Evolutionary conservation across 345 rosid genomes (phyloP).

Genomic region (Gossypioides kirkii): DNA sequence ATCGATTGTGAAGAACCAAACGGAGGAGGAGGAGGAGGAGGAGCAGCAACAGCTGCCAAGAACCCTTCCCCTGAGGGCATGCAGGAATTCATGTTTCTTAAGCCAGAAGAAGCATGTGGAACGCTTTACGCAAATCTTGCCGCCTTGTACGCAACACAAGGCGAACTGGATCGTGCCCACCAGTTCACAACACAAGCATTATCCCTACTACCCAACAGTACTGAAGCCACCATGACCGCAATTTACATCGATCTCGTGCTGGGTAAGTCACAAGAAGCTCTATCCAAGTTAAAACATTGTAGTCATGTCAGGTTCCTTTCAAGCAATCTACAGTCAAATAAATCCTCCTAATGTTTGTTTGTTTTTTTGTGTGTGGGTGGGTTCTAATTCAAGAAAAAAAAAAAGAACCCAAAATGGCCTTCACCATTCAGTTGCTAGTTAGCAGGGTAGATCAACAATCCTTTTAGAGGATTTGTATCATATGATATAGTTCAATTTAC

Average conservation of each 20-base stretch:
- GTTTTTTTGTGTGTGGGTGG: slow-evolving; percentile 17
- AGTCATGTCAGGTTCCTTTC: slow-evolving; percentile 61
- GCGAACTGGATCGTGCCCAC: slow-evolving; percentile 68
- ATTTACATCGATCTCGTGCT: slow-evolving; percentile 66
- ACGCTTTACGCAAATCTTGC: slow-evolving; percentile 78
- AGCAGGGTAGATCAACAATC: slow-evolving; percentile 45
- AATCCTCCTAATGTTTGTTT: slow-evolving; percentile 24
- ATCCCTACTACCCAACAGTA: slow-evolving; percentile 49
- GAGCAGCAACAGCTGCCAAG: slow-evolving; percentile 25
- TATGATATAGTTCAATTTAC: slow-evolving; percentile 52
- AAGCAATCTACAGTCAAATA: slow-evolving; percentile 30
- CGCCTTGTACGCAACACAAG: slow-evolving; percentile 56
- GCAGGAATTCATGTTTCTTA: slow-evolving; percentile 40
- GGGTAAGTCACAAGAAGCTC: slow-evolving; percentile 75
- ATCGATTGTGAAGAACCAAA: slow-evolving; percentile 62
- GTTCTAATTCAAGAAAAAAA: slow-evolving; percentile 17
- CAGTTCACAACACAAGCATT: slow-evolving; percentile 55
- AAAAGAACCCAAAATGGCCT: slow-evolving; percentile 10
- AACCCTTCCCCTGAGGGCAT: slow-evolving; percentile 27
- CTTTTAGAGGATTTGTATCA: slow-evolving; percentile 62
- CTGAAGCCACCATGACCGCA: slow-evolving; percentile 73
- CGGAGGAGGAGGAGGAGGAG: slow-evolving; percentile 36
- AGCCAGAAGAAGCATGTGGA: slow-evolving; percentile 91
- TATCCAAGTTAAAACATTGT: slow-evolving; percentile 72
- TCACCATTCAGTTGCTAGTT: slow-evolving; percentile 24